phyloP scores from a whole-genome alignment of 306 rosid species.

The Cicer pinnatifidum region DNA sequence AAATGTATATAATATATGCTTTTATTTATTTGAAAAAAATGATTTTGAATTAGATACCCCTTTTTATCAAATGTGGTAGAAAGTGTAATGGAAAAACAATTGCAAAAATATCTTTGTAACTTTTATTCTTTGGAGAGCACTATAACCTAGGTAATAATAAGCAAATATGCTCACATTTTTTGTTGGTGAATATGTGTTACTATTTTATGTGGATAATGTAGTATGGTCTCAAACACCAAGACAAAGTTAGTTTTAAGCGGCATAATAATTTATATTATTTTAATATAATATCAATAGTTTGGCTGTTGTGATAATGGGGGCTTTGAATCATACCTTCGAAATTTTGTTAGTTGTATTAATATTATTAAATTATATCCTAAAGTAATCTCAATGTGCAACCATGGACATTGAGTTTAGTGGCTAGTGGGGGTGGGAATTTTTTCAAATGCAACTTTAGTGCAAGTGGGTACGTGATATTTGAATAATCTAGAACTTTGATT shows the following conservation, averaged over 20 bases:
- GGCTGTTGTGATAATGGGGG: slow-evolving; percentile 38
- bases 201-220: slow-evolving; percentile 30
- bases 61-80: slow-evolving; percentile 49
- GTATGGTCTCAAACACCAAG: slow-evolving; percentile 37
- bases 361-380: not conserved
- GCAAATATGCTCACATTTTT: slow-evolving; percentile 24
- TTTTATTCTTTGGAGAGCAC: slow-evolving; percentile 37
- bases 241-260: slow-evolving; percentile 41
- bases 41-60: slow-evolving; percentile 56
- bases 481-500: too few relatives aligned
- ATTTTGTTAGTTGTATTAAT: slow-evolving; percentile 21
- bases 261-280: not conserved
- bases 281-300: slow-evolving; percentile 8
- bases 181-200: slow-evolving; percentile 48
- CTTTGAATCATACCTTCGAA: slow-evolving; percentile 29
- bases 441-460: too few relatives aligned
- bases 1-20: slow-evolving; percentile 45
- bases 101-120: slow-evolving; percentile 35
- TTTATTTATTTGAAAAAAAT: slow-evolving; percentile 12
- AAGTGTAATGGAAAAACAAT: slow-evolving; percentile 33
- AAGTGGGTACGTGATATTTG: too few relatives aligned
- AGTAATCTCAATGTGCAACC: slow-evolving; percentile 10
- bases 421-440: not conserved
- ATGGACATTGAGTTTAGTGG: not conserved
- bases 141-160: slow-evolving; percentile 40